Percentiles rank a stretch among this genome's conserved stretches.
These are phyloP conservation scores for Talaromyces verruculosus DNA, from an alignment of 2,329 filamentous ascomycete species.

Conservation along the genomic window DNA sequence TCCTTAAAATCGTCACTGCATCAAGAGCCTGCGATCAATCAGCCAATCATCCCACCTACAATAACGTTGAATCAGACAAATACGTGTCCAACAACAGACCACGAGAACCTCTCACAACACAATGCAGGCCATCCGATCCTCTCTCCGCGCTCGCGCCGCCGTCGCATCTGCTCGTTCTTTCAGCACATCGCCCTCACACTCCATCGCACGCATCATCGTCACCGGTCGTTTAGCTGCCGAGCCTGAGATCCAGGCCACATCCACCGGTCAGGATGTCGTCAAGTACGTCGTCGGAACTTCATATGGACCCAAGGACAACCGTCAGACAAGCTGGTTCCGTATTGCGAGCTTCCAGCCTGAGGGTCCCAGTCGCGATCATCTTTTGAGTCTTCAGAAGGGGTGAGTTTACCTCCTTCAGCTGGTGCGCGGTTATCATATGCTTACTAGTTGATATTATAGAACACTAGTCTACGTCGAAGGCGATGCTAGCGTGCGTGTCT, in stretches of 20 bases:
- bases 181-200: constrained; percentile 62
- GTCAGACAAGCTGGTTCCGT: constrained; percentile 81
- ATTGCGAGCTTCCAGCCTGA: constrained; percentile 70
- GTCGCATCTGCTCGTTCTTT: constrained; percentile 62
- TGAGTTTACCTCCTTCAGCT: constrained; percentile 50
- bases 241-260: constrained; percentile 72
- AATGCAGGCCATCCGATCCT: constrained; percentile 43
- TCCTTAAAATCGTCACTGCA: neutral
- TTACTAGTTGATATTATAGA: constrained; percentile 48
- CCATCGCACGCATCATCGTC: constrained; percentile 78
- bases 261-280: constrained; percentile 70
- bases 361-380: constrained; percentile 67
- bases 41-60: constrained; percentile 3
- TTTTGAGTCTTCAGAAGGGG: constrained; percentile 80
- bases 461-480: constrained; percentile 80
- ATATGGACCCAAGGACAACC: constrained; percentile 66
- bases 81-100: neutral
- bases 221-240: constrained; percentile 79
- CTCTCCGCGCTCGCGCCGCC: constrained; percentile 48
- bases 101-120: neutral
- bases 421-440: neutral
- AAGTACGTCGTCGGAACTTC: constrained; percentile 74
- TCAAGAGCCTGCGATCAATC: neutral
- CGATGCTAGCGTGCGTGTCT: constrained; percentile 68
- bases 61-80: neutral